Evolutionary conservation across 768 basidiomycete species (phyloP).

Genomic region (Nidula microcarpa): DNA sequence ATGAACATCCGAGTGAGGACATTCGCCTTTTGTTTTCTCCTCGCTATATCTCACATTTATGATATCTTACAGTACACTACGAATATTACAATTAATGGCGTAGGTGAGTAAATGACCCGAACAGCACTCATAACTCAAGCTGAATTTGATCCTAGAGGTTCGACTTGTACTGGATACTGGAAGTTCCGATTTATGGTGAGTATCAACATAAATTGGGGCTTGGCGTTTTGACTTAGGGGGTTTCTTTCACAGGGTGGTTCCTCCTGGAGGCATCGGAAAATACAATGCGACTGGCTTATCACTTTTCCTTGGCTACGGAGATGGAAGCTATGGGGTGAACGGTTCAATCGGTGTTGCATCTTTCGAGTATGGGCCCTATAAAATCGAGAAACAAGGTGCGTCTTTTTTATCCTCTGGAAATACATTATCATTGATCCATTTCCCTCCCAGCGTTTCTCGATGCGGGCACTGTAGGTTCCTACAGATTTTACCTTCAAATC

Average conservation of each 20-base stretch:
- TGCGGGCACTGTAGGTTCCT: constrained; percentile 8
- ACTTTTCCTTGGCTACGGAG: constrained; percentile 25
- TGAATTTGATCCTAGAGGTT: constrained; percentile 13
- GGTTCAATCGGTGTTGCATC: constrained; percentile 28
- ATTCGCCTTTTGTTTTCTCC: neutral
- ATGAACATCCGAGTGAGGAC: constrained; percentile 6
- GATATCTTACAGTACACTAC: constrained; percentile 19
- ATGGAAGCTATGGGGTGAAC: constrained; percentile 26
- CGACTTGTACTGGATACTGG: constrained; percentile 32
- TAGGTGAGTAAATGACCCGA: constrained; percentile 5
- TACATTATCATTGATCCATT: no score
- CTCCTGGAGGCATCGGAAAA: constrained; percentile 24
- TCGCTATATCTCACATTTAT: neutral
- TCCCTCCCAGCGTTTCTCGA: constrained; percentile 19
- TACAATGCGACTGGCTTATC: constrained; percentile 27
- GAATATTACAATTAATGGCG: constrained; percentile 25
- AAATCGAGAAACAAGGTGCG: constrained; percentile 17
- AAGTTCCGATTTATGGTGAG: constrained; percentile 32
- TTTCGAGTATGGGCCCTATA: constrained; percentile 25
- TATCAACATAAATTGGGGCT: neutral
- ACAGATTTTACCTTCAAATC: neutral
- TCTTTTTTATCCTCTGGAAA: no score
- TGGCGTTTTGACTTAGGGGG: neutral
- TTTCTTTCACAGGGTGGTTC: constrained; percentile 23
- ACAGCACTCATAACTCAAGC: neutral